phyloP scores from a whole-genome alignment of 805 yeast species.

The Candida qinlingensis region DNA sequence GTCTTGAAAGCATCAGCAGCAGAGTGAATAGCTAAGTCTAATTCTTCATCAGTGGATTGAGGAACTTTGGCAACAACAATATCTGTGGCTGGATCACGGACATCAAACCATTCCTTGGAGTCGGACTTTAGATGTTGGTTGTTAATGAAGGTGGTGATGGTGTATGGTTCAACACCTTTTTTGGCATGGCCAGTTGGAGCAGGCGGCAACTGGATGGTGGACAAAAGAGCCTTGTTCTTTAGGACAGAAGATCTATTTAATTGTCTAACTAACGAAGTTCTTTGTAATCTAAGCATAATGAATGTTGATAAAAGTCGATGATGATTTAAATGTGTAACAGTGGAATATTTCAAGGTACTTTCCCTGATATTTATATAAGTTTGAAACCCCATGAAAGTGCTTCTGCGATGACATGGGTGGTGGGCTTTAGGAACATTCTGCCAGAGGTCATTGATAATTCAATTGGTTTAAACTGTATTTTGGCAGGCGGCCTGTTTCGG shows the following conservation, averaged over 20 bases:
- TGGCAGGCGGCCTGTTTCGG: too few relatives aligned
- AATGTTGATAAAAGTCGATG: background rate
- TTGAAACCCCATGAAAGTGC: too few relatives aligned
- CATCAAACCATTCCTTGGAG: conserved; percentile 56
- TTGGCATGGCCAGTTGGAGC: conserved; percentile 39
- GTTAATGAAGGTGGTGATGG: conserved; percentile 44
- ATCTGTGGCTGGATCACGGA: conserved; percentile 74
- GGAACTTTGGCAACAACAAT: conserved; percentile 63
- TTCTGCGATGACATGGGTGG: too few relatives aligned
- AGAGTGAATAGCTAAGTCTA: conserved; percentile 58
- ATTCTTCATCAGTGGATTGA: conserved; percentile 61
- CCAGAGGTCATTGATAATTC: too few relatives aligned
- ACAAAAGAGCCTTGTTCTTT: conserved; percentile 15
- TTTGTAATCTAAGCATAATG: conserved; percentile 8
- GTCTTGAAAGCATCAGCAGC: conserved; percentile 57
- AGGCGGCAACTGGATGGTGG: conserved; percentile 22
- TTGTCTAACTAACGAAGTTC: conserved; percentile 1
- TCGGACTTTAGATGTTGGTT: conserved; percentile 43
- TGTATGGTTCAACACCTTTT: conserved; percentile 37
- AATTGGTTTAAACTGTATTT: too few relatives aligned
- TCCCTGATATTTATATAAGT: background rate
- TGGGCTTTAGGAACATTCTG: too few relatives aligned
- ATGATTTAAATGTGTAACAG: background rate
- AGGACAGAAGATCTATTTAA: conserved; percentile 5
- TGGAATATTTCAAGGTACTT: background rate